Evolutionary conservation across 441 rosid genomes (phyloP), one percentile per base, ranked within the genome.

Genomic region (Melastoma candidum): DNA sequence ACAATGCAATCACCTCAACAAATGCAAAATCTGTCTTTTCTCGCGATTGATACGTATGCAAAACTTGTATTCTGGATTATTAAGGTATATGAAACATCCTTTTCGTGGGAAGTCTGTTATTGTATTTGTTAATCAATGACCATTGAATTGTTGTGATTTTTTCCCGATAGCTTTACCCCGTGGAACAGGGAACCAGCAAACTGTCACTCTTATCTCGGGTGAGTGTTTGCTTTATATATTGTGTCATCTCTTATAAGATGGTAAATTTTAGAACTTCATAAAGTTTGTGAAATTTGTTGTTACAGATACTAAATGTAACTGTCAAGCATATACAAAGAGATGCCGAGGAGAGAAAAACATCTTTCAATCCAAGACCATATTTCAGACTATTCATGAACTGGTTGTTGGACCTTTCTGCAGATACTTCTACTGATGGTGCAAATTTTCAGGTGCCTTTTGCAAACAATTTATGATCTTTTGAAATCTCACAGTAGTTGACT

Each of bases 281-380:
- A 9, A 11, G 43, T 46, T 46, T 47, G 26, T 52, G 46, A 54
- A 53, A 51, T 63, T 17, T 63, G 50, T 48, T 56, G 63, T 58
- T 57, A 54, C 87, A 90, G 99, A 85, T 90, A 61, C 72, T 94
- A 74, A 63, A 66, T 14, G 82, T 85, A 29, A 79, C 90, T 41
- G 78, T 94, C 69, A 90, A 77, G 78, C 72, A 70, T 71, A 76
- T 87, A 64, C 99, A 77, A 73, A 90, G 79, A 68, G 95, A 85
- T 48, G 85, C 89, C 0, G 99, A 94, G 65, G 97, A 85, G 61
- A 94, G 79, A 75, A 87, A 87, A 76, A 55, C 72, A 49, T 72
- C 88, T 67, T 83, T 94, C 57, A 87, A 85, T 72, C 92, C 96
- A 6, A 90, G 95, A 58, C 96, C 99, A 12, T 94, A 87, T 75